phyloP scores from a whole-genome alignment of 805 yeast species.

The Ogataea paradorogensis region DNA sequence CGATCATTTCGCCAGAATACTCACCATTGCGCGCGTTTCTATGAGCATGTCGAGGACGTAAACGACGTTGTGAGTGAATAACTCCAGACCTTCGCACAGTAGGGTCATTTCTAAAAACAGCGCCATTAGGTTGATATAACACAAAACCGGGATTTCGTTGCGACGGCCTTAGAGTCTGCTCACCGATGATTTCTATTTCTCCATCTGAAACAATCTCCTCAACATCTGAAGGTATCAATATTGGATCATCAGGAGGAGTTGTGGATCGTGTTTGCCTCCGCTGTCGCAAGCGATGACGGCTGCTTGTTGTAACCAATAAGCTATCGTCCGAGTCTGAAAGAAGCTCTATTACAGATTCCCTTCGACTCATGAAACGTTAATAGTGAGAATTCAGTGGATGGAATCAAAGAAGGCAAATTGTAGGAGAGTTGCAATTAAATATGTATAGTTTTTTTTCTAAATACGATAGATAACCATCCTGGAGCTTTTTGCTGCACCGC shows the following conservation, averaged over 20 bases:
- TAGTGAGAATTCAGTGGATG: neutral
- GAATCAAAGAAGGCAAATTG: neutral
- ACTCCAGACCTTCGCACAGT: conserved; percentile 11
- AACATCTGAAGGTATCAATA: conserved; percentile 22
- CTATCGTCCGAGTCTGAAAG: conserved; percentile 17
- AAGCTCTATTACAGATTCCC: conserved; percentile 18
- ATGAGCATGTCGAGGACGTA: conserved; percentile 4
- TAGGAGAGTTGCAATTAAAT: neutral
- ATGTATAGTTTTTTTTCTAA: neutral
- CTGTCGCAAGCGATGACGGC: conserved; percentile 6
- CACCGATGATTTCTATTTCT: conserved; percentile 25
- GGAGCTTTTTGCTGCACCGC: conserved; percentile 8
- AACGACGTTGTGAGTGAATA: conserved; percentile 1
- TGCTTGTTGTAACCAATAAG: conserved; percentile 2
- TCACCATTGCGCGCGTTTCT: neutral
- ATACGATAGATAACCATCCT: neutral
- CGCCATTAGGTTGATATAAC: conserved; percentile 16
- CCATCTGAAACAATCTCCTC: conserved; percentile 20
- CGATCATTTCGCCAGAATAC: conserved; percentile 3
- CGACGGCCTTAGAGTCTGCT: conserved; percentile 14
- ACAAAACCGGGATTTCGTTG: conserved; percentile 15
- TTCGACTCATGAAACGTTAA: conserved; percentile 5
- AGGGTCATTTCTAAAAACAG: conserved; percentile 12
- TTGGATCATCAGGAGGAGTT: conserved; percentile 17
- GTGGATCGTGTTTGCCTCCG: conserved; percentile 5